These are phyloP conservation scores for Fusarium praegraminearum DNA, from an alignment of 2,329 filamentous ascomycete species.

Conservation along the genomic window DNA sequence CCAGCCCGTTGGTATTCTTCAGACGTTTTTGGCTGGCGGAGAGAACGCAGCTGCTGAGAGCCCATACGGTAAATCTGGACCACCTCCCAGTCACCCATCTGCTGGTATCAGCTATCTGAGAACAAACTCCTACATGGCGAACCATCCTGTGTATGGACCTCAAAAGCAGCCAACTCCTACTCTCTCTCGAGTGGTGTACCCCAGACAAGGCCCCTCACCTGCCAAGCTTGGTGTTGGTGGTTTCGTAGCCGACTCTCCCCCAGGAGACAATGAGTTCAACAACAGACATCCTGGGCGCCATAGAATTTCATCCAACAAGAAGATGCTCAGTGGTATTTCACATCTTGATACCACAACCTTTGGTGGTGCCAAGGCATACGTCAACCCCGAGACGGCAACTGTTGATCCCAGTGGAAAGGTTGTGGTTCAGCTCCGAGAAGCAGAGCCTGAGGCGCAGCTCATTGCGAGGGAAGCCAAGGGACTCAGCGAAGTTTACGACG, in stretches of 20 bases:
- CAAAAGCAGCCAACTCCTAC: conserved; percentile 63
- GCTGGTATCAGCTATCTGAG: conserved; percentile 72
- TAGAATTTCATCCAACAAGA: conserved; percentile 38
- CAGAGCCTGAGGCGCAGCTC: conserved; percentile 54
- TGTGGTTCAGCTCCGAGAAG: conserved; percentile 57
- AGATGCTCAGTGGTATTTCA: conserved; percentile 52
- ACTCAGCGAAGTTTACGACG: conserved; percentile 51
- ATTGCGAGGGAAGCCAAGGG: conserved; percentile 62
- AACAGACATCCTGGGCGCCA: conserved; percentile 35
- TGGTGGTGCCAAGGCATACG: conserved; percentile 68
- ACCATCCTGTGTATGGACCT: conserved; percentile 72
- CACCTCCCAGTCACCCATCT: conserved; percentile 72
- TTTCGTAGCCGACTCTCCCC: conserved; percentile 61
- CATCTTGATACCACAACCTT: conserved; percentile 60
- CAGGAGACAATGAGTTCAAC: conserved; percentile 60
- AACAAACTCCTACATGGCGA: conserved; percentile 66
- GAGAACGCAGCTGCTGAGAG: conserved; percentile 49
- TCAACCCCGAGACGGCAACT: conserved; percentile 58
- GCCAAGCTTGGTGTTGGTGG: conserved; percentile 67
- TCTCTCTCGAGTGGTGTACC: conserved; percentile 64
- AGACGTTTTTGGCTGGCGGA: conserved; percentile 44
- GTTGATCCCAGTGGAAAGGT: conserved; percentile 65
- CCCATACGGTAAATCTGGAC: conserved; percentile 65
- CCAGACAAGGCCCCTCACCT: conserved; percentile 51
- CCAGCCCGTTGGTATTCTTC: conserved; percentile 47